Evolutionary conservation across 176 grass and related monocot species (phyloP), one percentile per base, ranked within the genome.

Genomic region (Triticum turgidum): DNA sequence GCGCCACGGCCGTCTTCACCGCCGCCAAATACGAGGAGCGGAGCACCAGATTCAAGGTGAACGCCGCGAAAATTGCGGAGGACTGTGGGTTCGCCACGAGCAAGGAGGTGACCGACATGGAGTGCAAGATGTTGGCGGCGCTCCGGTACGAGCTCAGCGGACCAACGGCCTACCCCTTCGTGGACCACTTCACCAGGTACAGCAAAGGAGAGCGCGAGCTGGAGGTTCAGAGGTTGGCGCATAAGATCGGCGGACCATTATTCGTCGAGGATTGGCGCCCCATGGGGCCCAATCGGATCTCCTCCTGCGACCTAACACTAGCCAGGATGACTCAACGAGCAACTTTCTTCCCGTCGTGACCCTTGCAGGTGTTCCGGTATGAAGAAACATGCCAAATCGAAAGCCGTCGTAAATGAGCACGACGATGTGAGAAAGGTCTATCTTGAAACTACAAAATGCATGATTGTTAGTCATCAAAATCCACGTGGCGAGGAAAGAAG

Each of bases 21-120:
- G 88, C 79, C 3, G 88, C 65, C 72, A 90, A 90, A 34, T 83
- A 90, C 73, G 84, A 90, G 30, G 84, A 86, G n/a, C 84, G 12
- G 30, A 1, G 1, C 52, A 77, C 83, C 8, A 1, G 2, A 5
- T 5, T 1, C 21, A 51, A 22, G 32, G 15, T 82, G 52, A 37
- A 65, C 41, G 64, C 84, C 52, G 3, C 5, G 0, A 15, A 15
- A 8, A 61, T 89, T 64, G 88, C 82, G 3, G 1, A 1, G 4
- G 1, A 2, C 14, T 42, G 51, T 49, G 61, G 70, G 34, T 5
- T 25, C 49, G 52, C 6, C 38, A 3, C 38, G 5, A 3, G 10
- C 27, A 3, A 35, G 44, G 34, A 66, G 29, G 52, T 90, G 83
- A 32, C 41, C 11, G 39, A 13, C 52, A 59, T 77, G 88, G 84